Evolutionary conservation across 169 alveolate species (phyloP), one percentile per base, ranked within the genome.

Genomic region (Plasmodium blacklocki): DNA sequence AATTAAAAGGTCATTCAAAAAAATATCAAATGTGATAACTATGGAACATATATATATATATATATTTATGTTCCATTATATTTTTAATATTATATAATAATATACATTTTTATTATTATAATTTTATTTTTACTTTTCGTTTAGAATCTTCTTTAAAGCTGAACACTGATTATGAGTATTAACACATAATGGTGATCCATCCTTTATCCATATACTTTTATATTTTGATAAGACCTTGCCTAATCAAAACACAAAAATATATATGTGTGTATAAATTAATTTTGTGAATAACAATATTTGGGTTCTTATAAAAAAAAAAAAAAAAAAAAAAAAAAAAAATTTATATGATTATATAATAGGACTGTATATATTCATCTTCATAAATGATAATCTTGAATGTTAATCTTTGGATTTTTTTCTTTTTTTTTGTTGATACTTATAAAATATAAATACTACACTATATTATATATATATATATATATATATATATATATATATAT

Each of bases 131-230:
- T 74, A 88, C 93, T 59, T 68, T 73, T 49, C 88, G 60, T 39
- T 59, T 66, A 88, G n/a, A 47, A 68, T 62, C 56, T 54, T 58
- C 56, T 88, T 74, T 54, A 88, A 29, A 23, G 74, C 88, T 19
- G 49, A 68, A 71, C 15, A 74, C 39, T 88, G 86, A 1, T 76
- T 88, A 19, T 71, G 67, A 21, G 93, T 72, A 47, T 67, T 73
- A 70, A 76, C 88, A 64, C 76, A 43, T 52, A 88, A 73, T 8
- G 93, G 93, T 52, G 93, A 73, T 21, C 93, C 93, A 15, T 88
- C 71, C 9, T 88, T 74, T 54, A 88, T 73, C 93, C 93, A 88
- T 68, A 88, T 73, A 3, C 64, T 88, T 59, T 63, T 74, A 72
- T 88, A 88, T 71, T 88, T 88, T 54, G 52, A 50, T 39, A 43